phyloP scores from a whole-genome alignment of 768 basidiomycete species.

The Suillus discolor region DNA sequence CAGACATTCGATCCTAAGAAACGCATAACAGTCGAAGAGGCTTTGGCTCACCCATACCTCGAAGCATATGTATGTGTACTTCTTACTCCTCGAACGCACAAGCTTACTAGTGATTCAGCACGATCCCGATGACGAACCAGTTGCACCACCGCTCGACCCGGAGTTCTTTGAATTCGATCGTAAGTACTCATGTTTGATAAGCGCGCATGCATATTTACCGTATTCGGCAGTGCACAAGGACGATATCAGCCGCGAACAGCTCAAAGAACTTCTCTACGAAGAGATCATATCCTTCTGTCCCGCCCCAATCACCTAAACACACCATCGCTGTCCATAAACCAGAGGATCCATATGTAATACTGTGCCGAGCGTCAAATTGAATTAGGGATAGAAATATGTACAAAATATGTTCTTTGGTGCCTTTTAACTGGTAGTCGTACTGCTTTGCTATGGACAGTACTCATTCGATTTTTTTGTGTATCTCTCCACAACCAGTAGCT shows the following conservation, averaged over 20 bases:
- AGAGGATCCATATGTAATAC: not conserved
- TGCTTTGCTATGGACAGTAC: not conserved
- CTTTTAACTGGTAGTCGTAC: not conserved
- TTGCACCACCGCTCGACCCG: constrained; percentile 92
- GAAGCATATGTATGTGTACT: constrained; percentile 76
- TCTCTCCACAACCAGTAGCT: not conserved
- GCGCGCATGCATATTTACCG: constrained; percentile 2
- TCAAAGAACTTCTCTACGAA: constrained; percentile 92
- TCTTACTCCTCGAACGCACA: constrained; percentile 3
- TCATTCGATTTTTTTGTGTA: constrained; percentile 6
- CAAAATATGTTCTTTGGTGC: constrained; percentile 7
- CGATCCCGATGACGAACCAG: constrained; percentile 96
- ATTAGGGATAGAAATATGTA: constrained; percentile 1
- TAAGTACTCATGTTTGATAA: constrained; percentile 40
- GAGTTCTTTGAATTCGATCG: constrained; percentile 98
- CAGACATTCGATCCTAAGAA: constrained; percentile 98
- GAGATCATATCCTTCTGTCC: constrained; percentile 93
- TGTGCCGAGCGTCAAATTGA: not conserved
- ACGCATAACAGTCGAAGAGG: constrained; percentile 92
- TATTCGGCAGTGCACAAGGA: constrained; percentile 80
- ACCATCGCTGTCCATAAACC: not conserved
- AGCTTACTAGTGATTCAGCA: constrained; percentile 50
- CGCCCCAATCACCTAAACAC: constrained; percentile 46
- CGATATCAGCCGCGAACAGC: constrained; percentile 91
- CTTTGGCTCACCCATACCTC: constrained; percentile 92